A percentile compares a stretch with the other conserved stretches of the same genome.
phyloP scores from a whole-genome alignment of 2,329 filamentous ascomycete species.

The Paecilomyces sp. region DNA sequence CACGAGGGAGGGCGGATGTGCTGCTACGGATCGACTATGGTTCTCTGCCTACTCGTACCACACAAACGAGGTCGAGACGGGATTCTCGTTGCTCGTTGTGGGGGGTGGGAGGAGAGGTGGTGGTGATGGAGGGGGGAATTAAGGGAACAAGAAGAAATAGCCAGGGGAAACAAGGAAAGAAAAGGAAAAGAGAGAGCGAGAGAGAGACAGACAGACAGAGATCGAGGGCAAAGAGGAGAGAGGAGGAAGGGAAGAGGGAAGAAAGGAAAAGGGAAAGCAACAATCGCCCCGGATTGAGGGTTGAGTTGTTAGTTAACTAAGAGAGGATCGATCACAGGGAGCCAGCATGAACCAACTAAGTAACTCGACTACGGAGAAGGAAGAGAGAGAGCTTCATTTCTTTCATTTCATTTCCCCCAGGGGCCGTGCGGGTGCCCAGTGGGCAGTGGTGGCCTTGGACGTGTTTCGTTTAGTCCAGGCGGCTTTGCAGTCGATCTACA shows the following conservation, averaged over 20 bases:
- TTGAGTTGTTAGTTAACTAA: constrained; percentile 9
- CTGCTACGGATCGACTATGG: constrained; percentile 35
- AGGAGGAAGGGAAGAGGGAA: constrained; percentile 17
- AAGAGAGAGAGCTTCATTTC: constrained; percentile 6
- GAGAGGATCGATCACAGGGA: too few species aligned
- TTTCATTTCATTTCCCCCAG: constrained; percentile 6
- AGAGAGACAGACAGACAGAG: constrained; percentile 7
- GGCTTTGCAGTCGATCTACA: background rate
- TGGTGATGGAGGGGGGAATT: background rate
- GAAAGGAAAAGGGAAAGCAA: constrained; percentile 20
- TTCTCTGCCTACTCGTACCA: too few species aligned
- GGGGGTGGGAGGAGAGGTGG: constrained; percentile 22
- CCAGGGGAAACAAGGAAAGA: constrained; percentile 19
- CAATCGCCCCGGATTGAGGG: constrained; percentile 5
- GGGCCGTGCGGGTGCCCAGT: constrained; percentile 6
- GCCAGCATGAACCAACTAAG: too few species aligned
- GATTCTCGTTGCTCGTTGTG: constrained; percentile 15
- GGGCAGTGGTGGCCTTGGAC: background rate
- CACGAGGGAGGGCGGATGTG: constrained; percentile 9
- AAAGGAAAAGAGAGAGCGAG: constrained; percentile 15
- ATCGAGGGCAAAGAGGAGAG: constrained; percentile 11
- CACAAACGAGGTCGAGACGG: constrained; percentile 9
- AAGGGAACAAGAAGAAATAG: constrained; percentile 20
- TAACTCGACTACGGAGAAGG: constrained; percentile 1
- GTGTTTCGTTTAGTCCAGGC: background rate